phyloP scores from a whole-genome alignment of 2,329 filamentous ascomycete genomes.

The Thielaviopsis ethacetica region DNA sequence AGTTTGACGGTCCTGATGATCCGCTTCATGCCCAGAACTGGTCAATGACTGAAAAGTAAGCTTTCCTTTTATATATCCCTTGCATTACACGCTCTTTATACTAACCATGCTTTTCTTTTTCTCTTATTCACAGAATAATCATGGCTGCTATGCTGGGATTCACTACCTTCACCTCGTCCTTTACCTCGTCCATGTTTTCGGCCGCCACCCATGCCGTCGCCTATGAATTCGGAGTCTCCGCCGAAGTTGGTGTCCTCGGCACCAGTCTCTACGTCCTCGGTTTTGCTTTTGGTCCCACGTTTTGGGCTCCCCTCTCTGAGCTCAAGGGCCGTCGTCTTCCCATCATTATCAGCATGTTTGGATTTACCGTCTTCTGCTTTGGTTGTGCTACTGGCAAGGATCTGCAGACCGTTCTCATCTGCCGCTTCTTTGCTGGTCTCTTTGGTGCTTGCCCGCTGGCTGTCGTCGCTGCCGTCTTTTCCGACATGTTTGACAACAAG shows the following conservation, averaged over 20 bases:
- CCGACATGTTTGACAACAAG: constrained; percentile 53
- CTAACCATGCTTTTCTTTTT: background rate
- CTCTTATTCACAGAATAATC: constrained; percentile 27
- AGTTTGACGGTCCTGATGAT: constrained; percentile 72
- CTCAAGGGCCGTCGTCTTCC: constrained; percentile 50
- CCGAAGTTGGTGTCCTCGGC: constrained; percentile 46
- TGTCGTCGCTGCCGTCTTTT: constrained; percentile 54
- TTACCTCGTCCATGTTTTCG: constrained; percentile 62
- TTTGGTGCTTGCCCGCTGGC: constrained; percentile 54
- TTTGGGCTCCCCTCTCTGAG: constrained; percentile 62
- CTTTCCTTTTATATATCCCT: constrained; percentile 12
- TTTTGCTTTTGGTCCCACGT: constrained; percentile 53
- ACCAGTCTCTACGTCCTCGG: constrained; percentile 56
- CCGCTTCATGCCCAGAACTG: constrained; percentile 81
- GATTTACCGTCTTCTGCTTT: constrained; percentile 53
- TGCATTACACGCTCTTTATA: background rate
- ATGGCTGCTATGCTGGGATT: constrained; percentile 55
- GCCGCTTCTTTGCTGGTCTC: constrained; percentile 58
- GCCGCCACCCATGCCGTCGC: constrained; percentile 43
- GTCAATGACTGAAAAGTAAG: constrained; percentile 60
- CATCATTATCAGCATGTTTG: constrained; percentile 44
- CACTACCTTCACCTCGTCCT: constrained; percentile 55
- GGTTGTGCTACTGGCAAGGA: constrained; percentile 49
- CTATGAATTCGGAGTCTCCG: constrained; percentile 40
- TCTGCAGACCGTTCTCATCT: constrained; percentile 52